Base-by-base conservation (phyloP, 805 yeast species). In the Schizosaccharomyces lindneri region DNA sequence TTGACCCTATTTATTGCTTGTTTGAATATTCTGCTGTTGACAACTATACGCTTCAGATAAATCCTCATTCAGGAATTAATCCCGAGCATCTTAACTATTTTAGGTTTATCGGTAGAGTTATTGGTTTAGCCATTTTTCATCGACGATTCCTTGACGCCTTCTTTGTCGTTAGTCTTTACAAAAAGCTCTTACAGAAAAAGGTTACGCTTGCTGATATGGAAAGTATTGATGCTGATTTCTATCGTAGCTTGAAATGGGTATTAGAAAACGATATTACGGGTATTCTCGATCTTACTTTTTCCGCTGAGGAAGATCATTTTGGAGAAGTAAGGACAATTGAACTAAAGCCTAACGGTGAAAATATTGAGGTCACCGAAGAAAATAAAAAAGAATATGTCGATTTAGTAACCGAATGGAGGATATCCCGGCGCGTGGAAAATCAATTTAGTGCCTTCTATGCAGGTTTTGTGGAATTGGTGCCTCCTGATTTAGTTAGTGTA, bases 21-120 rank as follows among this genome's bases (percentile, higher is more conserved):
- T 93, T 93, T 72, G 97, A 93, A 74, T 93, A 93, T 73, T 88
- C 97, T 19, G 94, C 97, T 46, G 95, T 89, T 74, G 99, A 93
- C 75, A 93, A 93, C 73, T 93, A 93, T 75, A 93, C 98, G 0
- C 78, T 93, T 71, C 99, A 93, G 74, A 93, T 93, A 74, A 93
- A 90, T 76, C 96, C 97, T 66, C 93, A 90, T 73, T 86, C 95
- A 27, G 95, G 88, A 65, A 86, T 93, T 68, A 93, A 93, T 72
- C 97, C 97, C 27, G 99, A 93, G 76, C 98, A 93, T 73, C 80
- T 93, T 77, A 89, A 88, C 73, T 93, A 93, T 74, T 93, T 93
- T 83, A 90, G 89, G 73, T 93, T 93, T 71, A 89, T 93, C 71
- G 99, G 99, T 66, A 83, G 99, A 74, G 95, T 89, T 63, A 97